These are phyloP conservation scores for Globisporangium perplexum DNA, from an alignment of 352 stramenopile species.

Conservation along the genomic window DNA sequence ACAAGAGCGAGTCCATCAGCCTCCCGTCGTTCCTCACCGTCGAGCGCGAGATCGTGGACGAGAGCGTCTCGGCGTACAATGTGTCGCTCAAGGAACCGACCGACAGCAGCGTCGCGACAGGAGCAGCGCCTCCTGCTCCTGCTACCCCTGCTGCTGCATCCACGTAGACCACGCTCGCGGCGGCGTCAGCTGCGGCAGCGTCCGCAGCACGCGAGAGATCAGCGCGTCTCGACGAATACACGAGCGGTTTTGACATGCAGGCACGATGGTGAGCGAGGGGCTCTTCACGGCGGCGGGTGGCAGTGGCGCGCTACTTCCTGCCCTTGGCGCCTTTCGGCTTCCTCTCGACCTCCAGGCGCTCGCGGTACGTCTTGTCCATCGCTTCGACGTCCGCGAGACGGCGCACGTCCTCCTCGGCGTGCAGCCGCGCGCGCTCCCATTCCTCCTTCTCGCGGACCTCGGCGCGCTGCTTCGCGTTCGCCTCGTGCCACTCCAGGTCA, in stretches of 20 bases:
- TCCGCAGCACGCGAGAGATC: not conserved
- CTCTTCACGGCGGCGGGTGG: no score
- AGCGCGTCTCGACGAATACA: not conserved
- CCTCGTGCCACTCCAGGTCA: conserved; percentile 46
- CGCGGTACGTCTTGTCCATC: conserved; percentile 50
- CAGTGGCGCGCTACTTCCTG: conserved; percentile 41
- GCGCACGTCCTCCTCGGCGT: conserved; percentile 37
- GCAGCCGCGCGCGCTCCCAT: conserved; percentile 34
- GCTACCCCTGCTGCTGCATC: no score
- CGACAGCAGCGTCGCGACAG: conserved; percentile 12
- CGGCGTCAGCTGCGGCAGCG: not conserved
- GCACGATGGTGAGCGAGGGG: no score
- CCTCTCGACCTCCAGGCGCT: conserved; percentile 32
- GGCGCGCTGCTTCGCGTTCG: conserved; percentile 39
- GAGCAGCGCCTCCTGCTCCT: conserved; percentile 6
- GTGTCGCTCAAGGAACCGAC: conserved; percentile 47
- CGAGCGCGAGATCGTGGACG: conserved; percentile 58
- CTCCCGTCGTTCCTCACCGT: conserved; percentile 75
- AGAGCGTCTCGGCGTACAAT: conserved; percentile 77
- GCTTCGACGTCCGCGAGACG: conserved; percentile 45
- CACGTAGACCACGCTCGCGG: not conserved
- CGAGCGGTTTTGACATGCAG: not conserved
- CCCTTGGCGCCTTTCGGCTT: conserved; percentile 43
- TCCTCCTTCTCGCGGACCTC: conserved; percentile 43
- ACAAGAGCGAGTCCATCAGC: conserved; percentile 42